phyloP scores from a whole-genome alignment of 192 early-diverging fungal genomes.

The Pilobolus umbonatus region DNA sequence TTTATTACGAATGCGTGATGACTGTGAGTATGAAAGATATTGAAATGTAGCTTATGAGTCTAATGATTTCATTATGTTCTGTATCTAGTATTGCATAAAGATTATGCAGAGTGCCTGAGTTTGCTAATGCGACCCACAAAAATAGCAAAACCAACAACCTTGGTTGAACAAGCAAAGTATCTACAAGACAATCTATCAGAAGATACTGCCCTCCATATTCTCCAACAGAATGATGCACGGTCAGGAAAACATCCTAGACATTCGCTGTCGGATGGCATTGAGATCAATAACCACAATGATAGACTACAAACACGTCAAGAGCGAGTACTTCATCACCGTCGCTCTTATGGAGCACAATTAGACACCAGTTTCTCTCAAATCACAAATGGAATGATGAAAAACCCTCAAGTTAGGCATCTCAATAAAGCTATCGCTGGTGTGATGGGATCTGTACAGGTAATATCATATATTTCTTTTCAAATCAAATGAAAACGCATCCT shows the following conservation, averaged over 20 bases:
- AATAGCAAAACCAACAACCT: slow-evolving; percentile 40
- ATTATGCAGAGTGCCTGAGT: slow-evolving; percentile 61
- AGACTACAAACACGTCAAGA: neutral
- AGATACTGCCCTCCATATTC: slow-evolving; percentile 48
- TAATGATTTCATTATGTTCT: neutral
- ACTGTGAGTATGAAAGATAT: slow-evolving; percentile 48
- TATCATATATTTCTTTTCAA: neutral
- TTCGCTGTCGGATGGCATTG: slow-evolving; percentile 11
- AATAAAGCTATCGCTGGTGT: slow-evolving; percentile 51
- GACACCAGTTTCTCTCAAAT: slow-evolving; percentile 24
- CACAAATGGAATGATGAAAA: slow-evolving; percentile 54
- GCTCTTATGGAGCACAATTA: slow-evolving; percentile 10
- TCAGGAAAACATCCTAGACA: slow-evolving; percentile 36
- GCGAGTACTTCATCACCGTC: neutral
- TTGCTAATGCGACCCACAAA: slow-evolving; percentile 60
- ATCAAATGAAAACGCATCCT: neutral
- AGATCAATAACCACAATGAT: neutral
- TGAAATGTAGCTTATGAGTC: neutral
- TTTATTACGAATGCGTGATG: slow-evolving; percentile 61
- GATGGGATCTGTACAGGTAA: slow-evolving; percentile 40
- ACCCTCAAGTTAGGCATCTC: slow-evolving; percentile 41
- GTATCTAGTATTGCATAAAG: slow-evolving; percentile 48
- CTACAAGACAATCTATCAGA: slow-evolving; percentile 52
- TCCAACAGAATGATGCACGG: slow-evolving; percentile 51
- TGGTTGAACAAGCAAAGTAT: slow-evolving; percentile 62